Conservation (phyloP, 2,329 filamentous ascomycete genomes). For the Herpotrichia juniperi region DNA sequence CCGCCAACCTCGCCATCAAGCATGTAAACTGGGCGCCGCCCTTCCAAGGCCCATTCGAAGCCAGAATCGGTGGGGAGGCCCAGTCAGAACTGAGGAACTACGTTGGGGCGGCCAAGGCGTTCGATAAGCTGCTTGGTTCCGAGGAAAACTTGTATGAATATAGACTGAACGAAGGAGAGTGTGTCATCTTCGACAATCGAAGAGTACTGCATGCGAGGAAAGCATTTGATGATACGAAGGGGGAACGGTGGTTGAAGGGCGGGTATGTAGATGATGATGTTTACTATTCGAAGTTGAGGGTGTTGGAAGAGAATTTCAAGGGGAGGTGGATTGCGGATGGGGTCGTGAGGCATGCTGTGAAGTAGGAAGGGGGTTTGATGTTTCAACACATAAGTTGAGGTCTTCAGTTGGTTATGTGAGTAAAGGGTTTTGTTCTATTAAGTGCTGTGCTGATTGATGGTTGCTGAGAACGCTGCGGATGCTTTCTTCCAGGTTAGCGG, state of each 20-base stretch:
- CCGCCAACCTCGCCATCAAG: conserved; percentile 40
- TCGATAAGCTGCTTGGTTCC: conserved; percentile 65
- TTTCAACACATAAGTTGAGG: too few species aligned
- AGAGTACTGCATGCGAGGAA: conserved; percentile 83
- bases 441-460: too few species aligned
- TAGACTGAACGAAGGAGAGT: conserved; percentile 80
- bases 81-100: conserved; percentile 35
- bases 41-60: conserved; percentile 69
- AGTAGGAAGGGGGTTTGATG: too few species aligned
- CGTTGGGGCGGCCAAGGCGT: conserved; percentile 55
- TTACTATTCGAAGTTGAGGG: conserved; percentile 55
- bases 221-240: conserved; percentile 71
- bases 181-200: conserved; percentile 90
- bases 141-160: conserved; percentile 68
- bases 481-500: too few species aligned
- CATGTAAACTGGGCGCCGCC: conserved; percentile 76
- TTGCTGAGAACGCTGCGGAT: too few species aligned
- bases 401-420: too few species aligned
- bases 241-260: conserved; percentile 82
- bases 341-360: conserved; percentile 29
- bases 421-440: too few species aligned
- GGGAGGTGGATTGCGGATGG: conserved; percentile 43
- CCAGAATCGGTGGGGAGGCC: conserved; percentile 37
- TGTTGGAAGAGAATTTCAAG: conserved; percentile 46
- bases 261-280: conserved; percentile 78